Conservation (phyloP, 1,284 basidiomycete species). For the Microbotryomycetes sp. region DNA sequence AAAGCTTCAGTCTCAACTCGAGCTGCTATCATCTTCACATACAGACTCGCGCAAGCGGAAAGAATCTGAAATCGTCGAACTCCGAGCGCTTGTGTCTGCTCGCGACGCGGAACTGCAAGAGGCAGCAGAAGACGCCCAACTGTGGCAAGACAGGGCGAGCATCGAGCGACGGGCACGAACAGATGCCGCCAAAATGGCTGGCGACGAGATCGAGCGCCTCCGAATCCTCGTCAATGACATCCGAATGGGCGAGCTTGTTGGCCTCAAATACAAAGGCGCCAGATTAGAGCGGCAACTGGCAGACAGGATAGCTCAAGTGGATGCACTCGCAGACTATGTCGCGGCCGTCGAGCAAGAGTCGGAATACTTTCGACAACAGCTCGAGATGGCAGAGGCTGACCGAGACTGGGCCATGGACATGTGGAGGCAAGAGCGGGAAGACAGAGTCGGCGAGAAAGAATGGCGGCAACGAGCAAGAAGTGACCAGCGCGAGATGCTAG, state of each 20-base stretch:
- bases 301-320: slow-evolving; percentile 14
- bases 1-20: slow-evolving; percentile 20
- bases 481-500: slow-evolving; percentile 14
- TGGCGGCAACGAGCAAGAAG: slow-evolving; percentile 26
- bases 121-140: background rate
- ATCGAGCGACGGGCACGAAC: background rate
- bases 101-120: background rate
- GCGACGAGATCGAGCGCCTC: background rate
- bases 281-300: background rate
- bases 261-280: background rate
- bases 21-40: slow-evolving; percentile 14
- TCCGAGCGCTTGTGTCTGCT: background rate
- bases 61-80: slow-evolving; percentile 13
- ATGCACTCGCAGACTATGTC: slow-evolving; percentile 6
- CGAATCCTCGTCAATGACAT: background rate
- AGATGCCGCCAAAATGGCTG: background rate
- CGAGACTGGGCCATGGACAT: background rate
- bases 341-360: slow-evolving; percentile 7
- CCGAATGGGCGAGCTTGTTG: background rate
- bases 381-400: background rate
- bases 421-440: slow-evolving; percentile 6
- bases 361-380: background rate
- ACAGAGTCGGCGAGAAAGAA: slow-evolving; percentile 23
- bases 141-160: background rate
- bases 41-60: slow-evolving; percentile 17